Percentiles rank a stretch among this genome's conserved stretches.
phyloP scores from a whole-genome alignment of 352 stramenopile genomes.

The Globisporangium paroecandrum region DNA sequence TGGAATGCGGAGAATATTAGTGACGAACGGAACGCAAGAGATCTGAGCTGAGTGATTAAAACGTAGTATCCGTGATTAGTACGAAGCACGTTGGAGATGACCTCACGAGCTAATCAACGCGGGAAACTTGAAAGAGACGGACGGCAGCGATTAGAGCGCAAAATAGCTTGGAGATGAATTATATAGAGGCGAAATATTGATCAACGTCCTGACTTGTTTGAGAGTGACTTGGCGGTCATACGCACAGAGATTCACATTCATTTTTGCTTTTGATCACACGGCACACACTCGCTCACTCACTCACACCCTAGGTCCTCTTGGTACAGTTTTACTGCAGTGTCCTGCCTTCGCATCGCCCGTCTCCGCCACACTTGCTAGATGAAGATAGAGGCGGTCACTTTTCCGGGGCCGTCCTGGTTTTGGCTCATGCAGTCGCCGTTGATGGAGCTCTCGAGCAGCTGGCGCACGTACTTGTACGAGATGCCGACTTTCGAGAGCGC shows the following conservation, averaged over 20 bases:
- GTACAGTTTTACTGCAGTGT: not conserved
- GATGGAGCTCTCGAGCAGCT: slow-evolving; percentile 5
- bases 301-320: not conserved
- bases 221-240: not conserved
- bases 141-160: not conserved
- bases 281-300: not conserved
- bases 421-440: slow-evolving; percentile 14
- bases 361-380: not conserved
- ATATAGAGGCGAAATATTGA: not conserved
- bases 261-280: not conserved
- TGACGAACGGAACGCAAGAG: too few relatives aligned
- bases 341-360: too few relatives aligned
- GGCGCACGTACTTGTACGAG: slow-evolving; percentile 7
- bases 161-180: not conserved
- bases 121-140: not conserved
- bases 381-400: not conserved
- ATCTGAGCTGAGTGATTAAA: too few relatives aligned
- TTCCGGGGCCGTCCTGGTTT: not conserved
- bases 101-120: not conserved
- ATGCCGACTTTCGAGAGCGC: slow-evolving; percentile 11
- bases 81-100: not conserved
- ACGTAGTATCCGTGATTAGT: not conserved
- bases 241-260: not conserved
- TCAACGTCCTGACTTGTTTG: not conserved
- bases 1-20: not conserved